Percentiles rank a stretch among this genome's conserved stretches.
Conservation (phyloP, 768 basidiomycete genomes). For the Galerina sulciceps region DNA sequence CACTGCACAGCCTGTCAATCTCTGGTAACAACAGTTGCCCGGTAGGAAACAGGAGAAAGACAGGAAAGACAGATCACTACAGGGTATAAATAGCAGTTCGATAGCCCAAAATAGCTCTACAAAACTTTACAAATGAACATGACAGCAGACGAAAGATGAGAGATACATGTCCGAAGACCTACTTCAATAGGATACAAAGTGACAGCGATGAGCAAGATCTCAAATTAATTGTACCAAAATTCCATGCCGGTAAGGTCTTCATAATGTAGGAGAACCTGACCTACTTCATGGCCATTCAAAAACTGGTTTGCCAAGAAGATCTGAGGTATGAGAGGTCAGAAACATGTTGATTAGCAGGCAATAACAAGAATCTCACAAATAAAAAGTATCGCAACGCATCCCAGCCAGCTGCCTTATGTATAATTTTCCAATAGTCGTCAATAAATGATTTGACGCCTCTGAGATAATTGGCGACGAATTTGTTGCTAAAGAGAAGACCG, state of each 20-base stretch:
- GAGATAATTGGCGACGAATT: constrained; percentile 59
- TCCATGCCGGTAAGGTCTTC: constrained; percentile 55
- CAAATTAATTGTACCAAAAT: constrained; percentile 33
- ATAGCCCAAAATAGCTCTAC: too few relatives aligned
- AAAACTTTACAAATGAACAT: too few relatives aligned
- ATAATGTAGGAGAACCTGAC: constrained; percentile 55
- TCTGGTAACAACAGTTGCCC: too few relatives aligned
- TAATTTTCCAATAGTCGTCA: constrained; percentile 65
- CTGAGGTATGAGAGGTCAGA: constrained; percentile 32
- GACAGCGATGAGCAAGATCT: not conserved
- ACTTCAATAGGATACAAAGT: not conserved
- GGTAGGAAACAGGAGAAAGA: too few relatives aligned
- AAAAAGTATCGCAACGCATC: constrained; percentile 56
- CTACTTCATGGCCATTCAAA: constrained; percentile 53
- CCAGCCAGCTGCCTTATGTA: constrained; percentile 73
- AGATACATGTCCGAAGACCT: not conserved
- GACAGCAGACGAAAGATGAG: too few relatives aligned
- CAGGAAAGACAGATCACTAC: too few relatives aligned
- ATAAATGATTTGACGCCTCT: constrained; percentile 60
- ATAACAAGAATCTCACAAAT: not conserved
- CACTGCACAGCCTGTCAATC: not conserved
- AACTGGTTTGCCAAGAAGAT: constrained; percentile 59
- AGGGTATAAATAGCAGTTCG: too few relatives aligned
- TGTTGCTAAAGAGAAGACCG: constrained; percentile 37
- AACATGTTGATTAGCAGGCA: not conserved